Evolutionary conservation across 306 rosid genomes (phyloP), one percentile per base, ranked within the genome.

Genomic region (Castanea sativa): DNA sequence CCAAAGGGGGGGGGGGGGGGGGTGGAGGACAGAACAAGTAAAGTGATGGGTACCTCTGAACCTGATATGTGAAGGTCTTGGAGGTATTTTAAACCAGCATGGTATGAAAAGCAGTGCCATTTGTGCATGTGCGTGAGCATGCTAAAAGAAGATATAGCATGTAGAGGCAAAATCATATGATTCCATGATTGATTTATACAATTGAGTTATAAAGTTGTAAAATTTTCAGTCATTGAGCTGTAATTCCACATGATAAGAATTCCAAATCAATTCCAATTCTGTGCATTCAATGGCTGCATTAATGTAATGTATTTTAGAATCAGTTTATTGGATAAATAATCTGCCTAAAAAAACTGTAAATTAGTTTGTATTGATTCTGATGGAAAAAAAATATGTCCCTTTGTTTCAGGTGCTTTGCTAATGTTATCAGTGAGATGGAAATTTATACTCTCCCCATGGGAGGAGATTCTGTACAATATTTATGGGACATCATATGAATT

Each of bases 401-500:
- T 61, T 68, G n/a, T 30, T 51, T 58, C 72, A 79, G 84, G 75
- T 73, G 53, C 80, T 53, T 1, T 73, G 29, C 19, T 38, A 41
- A 45, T 75, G 30, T 75, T 73, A 86, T 33, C 45, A 35, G 76
- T 70, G 79, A 45, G 79, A 55, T 41, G 49, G 27, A 73, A 55
- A 27, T 71, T 70, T 33, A 63, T 23, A 20, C 35, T 43, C 64
- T 52, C 76, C 53, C 23, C 29, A 14, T 56, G 51, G 23, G 73
- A 29, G 49, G 27, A 18, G 25, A 73, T 73, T 53, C 76, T 73
- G 43, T 21, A 73, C 27, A 13, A 71, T 41, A 55, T 43, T 43
- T 55, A 56, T 33, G 67, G 57, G 33, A 69, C 60, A 29, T 25
- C 61, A 16, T n/a, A 73, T 73, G 83, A 79, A 75, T 12, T 73